Base-by-base conservation (phyloP, 495 filamentous ascomycete genomes). In the Neurospora sp. region DNA sequence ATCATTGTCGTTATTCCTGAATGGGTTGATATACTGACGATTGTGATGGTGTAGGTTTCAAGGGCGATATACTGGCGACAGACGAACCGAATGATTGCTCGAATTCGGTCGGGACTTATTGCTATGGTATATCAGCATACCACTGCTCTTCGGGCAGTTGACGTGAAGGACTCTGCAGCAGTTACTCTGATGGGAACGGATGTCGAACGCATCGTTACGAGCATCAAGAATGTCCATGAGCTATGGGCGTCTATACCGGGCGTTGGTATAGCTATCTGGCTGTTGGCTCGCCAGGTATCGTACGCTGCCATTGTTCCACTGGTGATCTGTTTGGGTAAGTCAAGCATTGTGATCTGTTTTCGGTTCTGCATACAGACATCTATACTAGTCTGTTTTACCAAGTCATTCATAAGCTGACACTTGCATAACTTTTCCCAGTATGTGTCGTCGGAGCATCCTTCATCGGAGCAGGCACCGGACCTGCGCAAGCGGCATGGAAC, bases 181-280 rank as follows among this genome's bases (percentile, higher is more conserved):
- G 70, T 92, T 10, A 91, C 89, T 70, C 84, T 90, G 11, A 92
- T 92, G 89, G 89, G 86, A 69, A 72, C 79, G n/a, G 83, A 84
- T 72, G 75, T 84, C 11, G 83, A 84, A 72, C 77, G 79, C 23
- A 81, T 84, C 54, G 71, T 80, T n/a, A 23, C 31, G 1, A 77
- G 78, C 1, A 77, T 70, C 37, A 72, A 71, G 38, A 39, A 18
- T 8, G 40, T 81, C 0, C 82, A 84, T 74, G 84, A 85, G 69
- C 72, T 84, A 10, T 85, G 78, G 87, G 86, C 84, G 3, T 89
- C 86, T 75, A 71, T 80, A 1, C 76, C 85, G 7, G 85, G 90
- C 74, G 85, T 90, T 27, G 85, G 73, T 7, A 39, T 91, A 18
- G 89, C 88, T 0, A 86, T 86, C 20, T 90, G 85, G 75, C 82